phyloP scores from a whole-genome alignment of 371 early-diverging fungal species.

The Zychaea mexicana region DNA sequence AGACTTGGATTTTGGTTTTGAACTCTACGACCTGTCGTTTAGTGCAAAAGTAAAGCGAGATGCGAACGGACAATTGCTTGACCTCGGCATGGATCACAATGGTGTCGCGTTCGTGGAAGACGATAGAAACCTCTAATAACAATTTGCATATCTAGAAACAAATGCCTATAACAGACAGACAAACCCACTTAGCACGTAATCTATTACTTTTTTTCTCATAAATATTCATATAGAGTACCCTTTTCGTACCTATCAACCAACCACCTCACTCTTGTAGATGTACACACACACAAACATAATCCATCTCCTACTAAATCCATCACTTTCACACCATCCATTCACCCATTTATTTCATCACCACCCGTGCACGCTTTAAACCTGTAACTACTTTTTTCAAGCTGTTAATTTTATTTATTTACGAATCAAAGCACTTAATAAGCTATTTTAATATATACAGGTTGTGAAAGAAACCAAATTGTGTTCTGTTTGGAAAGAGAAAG shows the following conservation, averaged over 20 bases:
- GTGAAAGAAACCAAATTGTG: too few species aligned
- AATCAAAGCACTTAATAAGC: too few species aligned
- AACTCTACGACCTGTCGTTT: slow-evolving; percentile 50
- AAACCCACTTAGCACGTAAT: not conserved
- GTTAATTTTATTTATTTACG: too few species aligned
- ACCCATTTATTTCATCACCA: not conserved
- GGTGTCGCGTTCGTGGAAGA: not conserved
- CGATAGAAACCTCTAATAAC: not conserved
- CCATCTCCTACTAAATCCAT: not conserved
- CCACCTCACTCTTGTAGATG: not conserved
- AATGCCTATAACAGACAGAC: not conserved
- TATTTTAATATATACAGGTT: too few species aligned
- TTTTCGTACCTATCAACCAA: not conserved
- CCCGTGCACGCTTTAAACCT: too few species aligned
- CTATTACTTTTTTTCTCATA: too few species aligned
- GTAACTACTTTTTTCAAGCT: too few species aligned
- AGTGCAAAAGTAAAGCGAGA: slow-evolving; percentile 41
- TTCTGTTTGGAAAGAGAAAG: too few species aligned
- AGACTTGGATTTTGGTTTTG: slow-evolving; percentile 36
- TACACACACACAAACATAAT: too few species aligned
- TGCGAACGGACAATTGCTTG: slow-evolving; percentile 35
- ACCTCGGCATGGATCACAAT: not conserved
- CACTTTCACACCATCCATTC: not conserved
- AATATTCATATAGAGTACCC: not conserved
- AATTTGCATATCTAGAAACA: not conserved